Evolutionary conservation across 768 basidiomycete species (phyloP).

Genomic region (Agrocybe praecox): DNA sequence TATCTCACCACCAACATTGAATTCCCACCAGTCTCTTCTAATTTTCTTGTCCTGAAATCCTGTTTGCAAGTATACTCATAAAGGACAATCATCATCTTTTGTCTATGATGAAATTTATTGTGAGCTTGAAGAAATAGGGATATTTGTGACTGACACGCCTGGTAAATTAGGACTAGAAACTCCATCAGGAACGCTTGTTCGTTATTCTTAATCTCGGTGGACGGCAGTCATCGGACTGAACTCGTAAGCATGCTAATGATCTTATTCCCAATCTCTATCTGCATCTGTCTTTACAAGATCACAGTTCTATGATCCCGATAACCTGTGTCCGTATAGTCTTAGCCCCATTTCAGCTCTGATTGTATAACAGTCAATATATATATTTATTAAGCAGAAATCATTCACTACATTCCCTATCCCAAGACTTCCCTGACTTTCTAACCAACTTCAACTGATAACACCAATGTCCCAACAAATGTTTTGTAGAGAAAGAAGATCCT

Average conservation of each 20-base stretch:
- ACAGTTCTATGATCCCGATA: constrained; percentile 34
- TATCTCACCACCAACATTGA: not conserved
- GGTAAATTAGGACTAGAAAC: constrained; percentile 18
- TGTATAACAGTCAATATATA: constrained; percentile 18
- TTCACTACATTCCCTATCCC: constrained; percentile 25
- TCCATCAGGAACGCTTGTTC: constrained; percentile 29
- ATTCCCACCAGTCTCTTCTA: no score
- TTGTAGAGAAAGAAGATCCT: constrained; percentile 52
- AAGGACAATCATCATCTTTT: constrained; percentile 6
- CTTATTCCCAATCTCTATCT: constrained; percentile 25
- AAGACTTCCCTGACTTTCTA: constrained; percentile 20
- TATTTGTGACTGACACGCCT: constrained; percentile 19
- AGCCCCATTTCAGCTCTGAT: constrained; percentile 25
- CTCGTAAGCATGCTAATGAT: constrained; percentile 29
- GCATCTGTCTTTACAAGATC: constrained; percentile 18
- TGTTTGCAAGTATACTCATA: not conserved
- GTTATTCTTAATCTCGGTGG: no score
- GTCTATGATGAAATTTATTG: constrained; percentile 8
- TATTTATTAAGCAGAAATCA: constrained; percentile 30
- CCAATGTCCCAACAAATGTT: constrained; percentile 28
- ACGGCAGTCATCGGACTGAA: constrained; percentile 31
- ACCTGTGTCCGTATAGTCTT: constrained; percentile 26
- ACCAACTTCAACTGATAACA: constrained; percentile 11
- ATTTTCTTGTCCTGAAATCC: no score
- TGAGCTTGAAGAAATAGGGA: constrained; percentile 5